Evolutionary conservation across 2,329 filamentous ascomycete species (phyloP), one percentile per base, ranked within the genome.

Genomic region (Saccharata proteae): DNA sequence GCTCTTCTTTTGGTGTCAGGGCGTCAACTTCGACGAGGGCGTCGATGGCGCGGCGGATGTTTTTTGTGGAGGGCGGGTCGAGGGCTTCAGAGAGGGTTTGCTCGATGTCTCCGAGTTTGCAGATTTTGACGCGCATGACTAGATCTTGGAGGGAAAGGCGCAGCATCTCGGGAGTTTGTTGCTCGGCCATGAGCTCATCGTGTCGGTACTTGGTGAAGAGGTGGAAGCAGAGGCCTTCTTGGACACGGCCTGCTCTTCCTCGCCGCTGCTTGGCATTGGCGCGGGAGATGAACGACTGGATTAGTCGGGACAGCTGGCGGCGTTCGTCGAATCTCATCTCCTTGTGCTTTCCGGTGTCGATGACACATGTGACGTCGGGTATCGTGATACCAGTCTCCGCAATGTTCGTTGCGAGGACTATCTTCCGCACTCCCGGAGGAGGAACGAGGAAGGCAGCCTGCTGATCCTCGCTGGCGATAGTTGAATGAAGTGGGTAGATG

Each of bases 321-420:
- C 82, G 74, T 59, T 98, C 90, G 48, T 98, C 88, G 45, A 93
- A 96, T 16, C 88, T 65, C 88, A 94, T 94, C 55, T 93, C 88
- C 42, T 92, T 85, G 56, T 96, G 88, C 55, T 93, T 96, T 35
- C 90, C 90, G 1, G 85, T 86, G 54, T 98, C 90, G 36, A 98
- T 80, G 26, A 98, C 90, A 45, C 86, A 93, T 1, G 90, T 96
- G 17, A 98, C 83, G 51, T 98, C 90, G 1, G 90, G 90, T 42
- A 98, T 98, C 0, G 90, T 98, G 49, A 98, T 93, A 62, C 90
- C 90, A 1, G 90, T 98, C 55, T 98, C 90, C 4, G 90, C 90
- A 52, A 98, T 98, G 49, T 98, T 98, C 10, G 90, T 98, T 2
- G 90, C 86, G 33, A 98, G 69, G 2, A 98, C 88, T 40, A 98